Conservation (phyloP, 805 yeast genomes). For the Barnettozyma siamensis region DNA sequence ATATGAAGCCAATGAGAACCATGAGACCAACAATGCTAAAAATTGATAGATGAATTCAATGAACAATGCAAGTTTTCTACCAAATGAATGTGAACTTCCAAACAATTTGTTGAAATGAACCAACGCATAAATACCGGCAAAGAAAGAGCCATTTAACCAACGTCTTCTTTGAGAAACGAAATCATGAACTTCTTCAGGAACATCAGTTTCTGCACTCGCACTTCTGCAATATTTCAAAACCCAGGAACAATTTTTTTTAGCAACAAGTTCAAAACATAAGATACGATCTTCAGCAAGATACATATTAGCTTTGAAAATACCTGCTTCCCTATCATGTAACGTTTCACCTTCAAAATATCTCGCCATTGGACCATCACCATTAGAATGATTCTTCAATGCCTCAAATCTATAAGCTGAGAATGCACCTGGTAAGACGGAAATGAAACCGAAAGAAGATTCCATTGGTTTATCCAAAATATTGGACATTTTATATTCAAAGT, state of each 20-base stretch:
- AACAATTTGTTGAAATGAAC: conserved; percentile 73
- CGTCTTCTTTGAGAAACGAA: conserved; percentile 88
- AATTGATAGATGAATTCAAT: conserved; percentile 78
- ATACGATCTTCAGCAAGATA: conserved; percentile 96
- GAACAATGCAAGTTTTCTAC: conserved; percentile 64
- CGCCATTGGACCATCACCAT: conserved; percentile 80
- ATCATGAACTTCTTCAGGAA: conserved; percentile 82
- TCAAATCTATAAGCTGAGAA: conserved; percentile 88
- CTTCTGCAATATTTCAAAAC: conserved; percentile 77
- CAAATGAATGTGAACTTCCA: conserved; percentile 59
- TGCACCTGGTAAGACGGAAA: conserved; percentile 93
- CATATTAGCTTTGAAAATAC: conserved; percentile 93
- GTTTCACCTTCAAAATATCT: conserved; percentile 92
- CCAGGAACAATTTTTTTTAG: conserved; percentile 71
- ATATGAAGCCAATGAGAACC: conserved; percentile 90
- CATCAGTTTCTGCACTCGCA: conserved; percentile 93
- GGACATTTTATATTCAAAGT: conserved; percentile 94
- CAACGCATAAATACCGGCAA: conserved; percentile 86
- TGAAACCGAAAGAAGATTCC: conserved; percentile 92
- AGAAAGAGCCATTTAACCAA: conserved; percentile 96
- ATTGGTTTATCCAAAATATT: conserved; percentile 93
- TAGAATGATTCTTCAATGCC: conserved; percentile 60
- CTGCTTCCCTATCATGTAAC: conserved; percentile 57
- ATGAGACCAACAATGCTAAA: conserved; percentile 69
- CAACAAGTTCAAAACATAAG: conserved; percentile 91